Percentiles rank a stretch among this genome's conserved stretches.
Conservation (phyloP, 306 rosid genomes). For the Rosa lucieae region DNA sequence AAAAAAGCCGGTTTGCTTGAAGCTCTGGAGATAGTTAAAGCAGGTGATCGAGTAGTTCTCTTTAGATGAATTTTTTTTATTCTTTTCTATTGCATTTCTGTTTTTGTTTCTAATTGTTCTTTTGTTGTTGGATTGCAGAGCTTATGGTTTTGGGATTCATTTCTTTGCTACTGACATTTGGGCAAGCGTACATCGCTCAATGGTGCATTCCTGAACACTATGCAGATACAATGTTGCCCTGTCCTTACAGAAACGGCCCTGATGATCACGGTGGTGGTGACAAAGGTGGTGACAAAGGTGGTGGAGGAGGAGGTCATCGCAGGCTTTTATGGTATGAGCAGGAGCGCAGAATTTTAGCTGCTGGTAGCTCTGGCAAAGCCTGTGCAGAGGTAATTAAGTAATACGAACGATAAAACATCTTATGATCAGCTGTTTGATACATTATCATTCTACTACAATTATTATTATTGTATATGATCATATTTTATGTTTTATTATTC, state of each 20-base stretch:
- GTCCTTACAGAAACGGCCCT: conserved; percentile 28
- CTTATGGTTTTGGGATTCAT: conserved; percentile 97
- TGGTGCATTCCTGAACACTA: conserved; percentile 49
- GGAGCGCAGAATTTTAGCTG: conserved; percentile 56
- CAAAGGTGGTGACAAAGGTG: too few relatives aligned
- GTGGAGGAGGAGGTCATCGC: conserved; percentile 40
- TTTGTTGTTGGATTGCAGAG: conserved; percentile 49
- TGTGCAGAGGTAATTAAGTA: conserved; percentile 40
- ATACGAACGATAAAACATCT: too few relatives aligned
- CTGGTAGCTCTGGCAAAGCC: conserved; percentile 1
- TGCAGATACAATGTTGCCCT: conserved; percentile 74
- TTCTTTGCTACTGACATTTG: conserved; percentile 80
- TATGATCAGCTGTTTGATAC: too few relatives aligned
- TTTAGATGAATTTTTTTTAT: background rate
- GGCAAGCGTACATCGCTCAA: conserved; percentile 58
- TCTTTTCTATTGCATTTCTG: background rate
- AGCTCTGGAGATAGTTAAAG: conserved; percentile 91
- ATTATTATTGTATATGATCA: too few relatives aligned
- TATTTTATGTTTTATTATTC: too few relatives aligned
- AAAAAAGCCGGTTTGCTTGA: conserved; percentile 69
- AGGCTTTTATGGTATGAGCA: conserved; percentile 52
- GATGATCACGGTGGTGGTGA: too few relatives aligned
- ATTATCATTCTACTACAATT: too few relatives aligned
- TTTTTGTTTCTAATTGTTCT: background rate
- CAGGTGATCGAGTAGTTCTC: conserved; percentile 37